phyloP scores from a whole-genome alignment of 2,329 filamentous ascomycete genomes.

The Alternaria arbusti region DNA sequence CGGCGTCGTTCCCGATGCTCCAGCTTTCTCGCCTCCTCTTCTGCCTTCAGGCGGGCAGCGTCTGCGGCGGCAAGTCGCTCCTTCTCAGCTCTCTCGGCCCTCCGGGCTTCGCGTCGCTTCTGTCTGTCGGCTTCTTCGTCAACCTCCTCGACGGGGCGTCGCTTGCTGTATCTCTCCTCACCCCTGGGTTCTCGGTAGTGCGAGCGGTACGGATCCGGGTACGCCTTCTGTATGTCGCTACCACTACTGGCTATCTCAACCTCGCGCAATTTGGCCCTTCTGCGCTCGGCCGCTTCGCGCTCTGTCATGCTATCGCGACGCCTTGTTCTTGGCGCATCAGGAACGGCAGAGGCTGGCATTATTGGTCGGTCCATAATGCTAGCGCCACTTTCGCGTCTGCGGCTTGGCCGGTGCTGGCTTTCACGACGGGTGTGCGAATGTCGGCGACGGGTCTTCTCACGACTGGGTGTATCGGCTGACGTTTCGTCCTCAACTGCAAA shows the following conservation, averaged over 20 bases:
- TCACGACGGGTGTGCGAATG: slow-evolving; percentile 40
- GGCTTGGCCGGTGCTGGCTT: slow-evolving; percentile 32
- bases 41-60: slow-evolving; percentile 26
- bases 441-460: slow-evolving; percentile 37
- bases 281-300: slow-evolving; percentile 27
- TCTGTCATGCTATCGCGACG: slow-evolving; percentile 44
- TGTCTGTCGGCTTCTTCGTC: slow-evolving; percentile 37
- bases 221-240: slow-evolving; percentile 36
- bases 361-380: slow-evolving; percentile 35
- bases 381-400: slow-evolving; percentile 41
- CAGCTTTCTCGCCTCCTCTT: slow-evolving; percentile 31
- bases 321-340: slow-evolving; percentile 30
- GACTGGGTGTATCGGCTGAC: slow-evolving; percentile 23
- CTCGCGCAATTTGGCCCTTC: slow-evolving; percentile 28
- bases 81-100: slow-evolving; percentile 38
- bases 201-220: slow-evolving; percentile 32
- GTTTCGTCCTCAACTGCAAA: slow-evolving; percentile 34
- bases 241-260: slow-evolving; percentile 28
- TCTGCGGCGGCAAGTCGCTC: slow-evolving; percentile 35
- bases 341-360: slow-evolving; percentile 20
- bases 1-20: slow-evolving; percentile 39
- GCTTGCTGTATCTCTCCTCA: slow-evolving; percentile 39
- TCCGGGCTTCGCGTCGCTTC: slow-evolving; percentile 37
- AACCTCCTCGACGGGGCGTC: slow-evolving; percentile 29
- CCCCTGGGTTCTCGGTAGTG: slow-evolving; percentile 35